Evolutionary conservation across 345 rosid species (phyloP), one percentile per base, ranked within the genome.

Genomic region (Stellera chamaejasme): DNA sequence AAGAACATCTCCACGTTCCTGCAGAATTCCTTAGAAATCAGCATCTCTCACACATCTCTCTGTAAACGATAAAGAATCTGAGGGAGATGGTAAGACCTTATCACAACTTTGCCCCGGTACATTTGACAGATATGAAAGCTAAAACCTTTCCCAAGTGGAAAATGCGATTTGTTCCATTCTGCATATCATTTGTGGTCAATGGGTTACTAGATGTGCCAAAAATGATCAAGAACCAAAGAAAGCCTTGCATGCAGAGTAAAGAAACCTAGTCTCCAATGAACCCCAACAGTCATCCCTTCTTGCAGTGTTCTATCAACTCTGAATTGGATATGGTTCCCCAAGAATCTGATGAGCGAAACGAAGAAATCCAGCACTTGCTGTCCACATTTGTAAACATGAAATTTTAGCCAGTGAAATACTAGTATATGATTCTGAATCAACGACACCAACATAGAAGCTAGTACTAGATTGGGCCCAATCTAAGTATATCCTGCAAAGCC

Each of bases 1-100:
- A 82, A 77, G 68, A 82, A 77, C 88, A 91, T 82, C 75, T 85
- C 95, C 12, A 88, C 77, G 48, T 88, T 80, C 83, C 96, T 88
- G 73, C 54, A 46, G 13, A 50, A 43, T 57, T 55, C 2, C 23
- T 10, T 43, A n/a, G 14, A 48, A 48, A n/a, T 27, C 23, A 49
- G 53, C 16, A 16, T 47, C 32, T 9, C 23, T 19, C 23, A 19
- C 23, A 3, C 39, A 0, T 32, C 39, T 32, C 39, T 32, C 39
- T 8, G 39, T 32, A 32, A 5, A 32, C 5, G 39, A 8, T 32
- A 41, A 14, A 50, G 27, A n/a, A n/a, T n/a, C n/a, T n/a, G n/a
- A 6, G 49, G n/a, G 48, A 11, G 9, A 28, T 2, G 28, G 8
- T 3, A 63, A 11, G 11, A 85, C 98, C 88, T 83, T 64, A 88